These are phyloP conservation scores for Metarhizium guizhouense DNA, from an alignment of 2,329 filamentous ascomycete genomes.

Conservation along the genomic window DNA sequence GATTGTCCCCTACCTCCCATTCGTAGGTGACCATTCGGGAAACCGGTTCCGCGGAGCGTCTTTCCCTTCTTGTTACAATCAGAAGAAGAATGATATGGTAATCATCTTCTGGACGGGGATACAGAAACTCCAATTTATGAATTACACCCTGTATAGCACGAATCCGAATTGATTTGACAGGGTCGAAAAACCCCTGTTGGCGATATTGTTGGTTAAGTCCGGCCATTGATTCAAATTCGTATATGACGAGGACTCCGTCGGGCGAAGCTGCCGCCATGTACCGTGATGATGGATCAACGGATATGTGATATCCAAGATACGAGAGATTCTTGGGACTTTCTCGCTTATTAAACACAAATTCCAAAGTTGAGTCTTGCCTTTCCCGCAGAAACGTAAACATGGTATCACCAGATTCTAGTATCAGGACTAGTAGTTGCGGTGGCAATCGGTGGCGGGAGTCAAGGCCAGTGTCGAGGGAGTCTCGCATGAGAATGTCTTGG, in stretches of 20 bases:
- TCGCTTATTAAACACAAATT: constrained; percentile 53
- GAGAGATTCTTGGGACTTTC: constrained; percentile 48
- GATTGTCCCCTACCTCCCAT: constrained; percentile 45
- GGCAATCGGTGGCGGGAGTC: constrained; percentile 35
- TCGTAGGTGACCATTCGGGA: constrained; percentile 50
- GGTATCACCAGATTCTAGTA: constrained; percentile 63
- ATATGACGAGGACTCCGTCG: constrained; percentile 63
- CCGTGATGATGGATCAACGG: constrained; percentile 67
- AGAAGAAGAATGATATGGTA: constrained; percentile 71
- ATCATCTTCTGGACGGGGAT: constrained; percentile 56
- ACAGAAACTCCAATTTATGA: constrained; percentile 78
- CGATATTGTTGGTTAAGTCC: constrained; percentile 42
- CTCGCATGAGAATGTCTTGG: constrained; percentile 27
- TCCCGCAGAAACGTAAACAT: constrained; percentile 65
- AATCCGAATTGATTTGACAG: constrained; percentile 41
- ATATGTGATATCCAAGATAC: constrained; percentile 57
- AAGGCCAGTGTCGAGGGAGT: constrained; percentile 12
- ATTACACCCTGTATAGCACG: constrained; percentile 61
- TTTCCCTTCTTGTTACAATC: constrained; percentile 39
- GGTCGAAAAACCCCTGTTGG: constrained; percentile 37
- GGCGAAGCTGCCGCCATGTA: constrained; percentile 62
- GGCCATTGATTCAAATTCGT: constrained; percentile 52
- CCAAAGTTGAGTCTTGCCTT: constrained; percentile 31
- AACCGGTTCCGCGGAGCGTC: constrained; percentile 13
- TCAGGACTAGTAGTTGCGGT: constrained; percentile 72